phyloP scores from a whole-genome alignment of 176 grass and related monocot species.

The Bromus sterilis region DNA sequence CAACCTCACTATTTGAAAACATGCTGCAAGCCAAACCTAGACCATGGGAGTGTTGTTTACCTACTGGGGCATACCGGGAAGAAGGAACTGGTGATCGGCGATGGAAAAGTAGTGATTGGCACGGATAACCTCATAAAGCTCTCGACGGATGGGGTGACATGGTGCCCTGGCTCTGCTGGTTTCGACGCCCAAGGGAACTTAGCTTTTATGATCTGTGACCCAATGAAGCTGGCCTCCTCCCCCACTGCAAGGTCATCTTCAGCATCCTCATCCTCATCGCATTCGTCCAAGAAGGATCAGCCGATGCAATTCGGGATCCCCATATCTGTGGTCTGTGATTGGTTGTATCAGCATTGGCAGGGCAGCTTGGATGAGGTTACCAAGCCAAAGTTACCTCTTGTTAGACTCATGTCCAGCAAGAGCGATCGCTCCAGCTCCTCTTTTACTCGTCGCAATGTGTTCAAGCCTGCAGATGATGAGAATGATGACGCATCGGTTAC shows the following conservation, averaged over 20 bases:
- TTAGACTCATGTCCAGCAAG: constrained; percentile 54
- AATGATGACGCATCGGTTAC: constrained; percentile 45
- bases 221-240: constrained; percentile 87
- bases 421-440: constrained; percentile 64
- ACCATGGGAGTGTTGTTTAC: constrained; percentile 77
- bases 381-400: constrained; percentile 70
- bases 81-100: constrained; percentile 57
- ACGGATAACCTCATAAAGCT: constrained; percentile 93
- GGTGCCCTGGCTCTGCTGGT: constrained; percentile 79
- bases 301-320: constrained; percentile 77
- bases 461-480: constrained; percentile 45
- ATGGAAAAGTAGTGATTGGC: constrained; percentile 73
- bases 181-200: constrained; percentile 84
- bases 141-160: constrained; percentile 41
- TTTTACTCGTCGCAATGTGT: constrained; percentile 51
- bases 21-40: constrained; percentile 54
- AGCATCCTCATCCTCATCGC: constrained; percentile 51
- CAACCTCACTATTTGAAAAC: constrained; percentile 78
- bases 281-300: constrained; percentile 73
- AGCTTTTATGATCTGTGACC: constrained; percentile 94
- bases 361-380: constrained; percentile 85
- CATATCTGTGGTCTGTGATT: constrained; percentile 76
- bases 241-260: constrained; percentile 50
- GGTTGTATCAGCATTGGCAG: constrained; percentile 92
- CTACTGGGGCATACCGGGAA: constrained; percentile 66